Conservation (phyloP, 352 stramenopile genomes). For the Phytophthora lateralis region DNA sequence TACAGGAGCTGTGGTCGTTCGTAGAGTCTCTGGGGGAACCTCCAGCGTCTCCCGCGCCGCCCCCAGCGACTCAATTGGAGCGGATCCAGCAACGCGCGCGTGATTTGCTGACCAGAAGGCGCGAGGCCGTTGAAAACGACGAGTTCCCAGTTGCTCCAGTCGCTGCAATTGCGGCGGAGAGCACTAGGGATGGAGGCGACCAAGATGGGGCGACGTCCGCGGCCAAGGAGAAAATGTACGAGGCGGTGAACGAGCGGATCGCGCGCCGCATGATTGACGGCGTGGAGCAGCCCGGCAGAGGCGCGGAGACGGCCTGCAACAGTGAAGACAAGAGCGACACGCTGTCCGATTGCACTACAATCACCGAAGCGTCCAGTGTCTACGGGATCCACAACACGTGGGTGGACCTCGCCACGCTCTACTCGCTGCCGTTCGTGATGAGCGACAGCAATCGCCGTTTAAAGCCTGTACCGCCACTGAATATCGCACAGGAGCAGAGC, state of each 20-base stretch:
- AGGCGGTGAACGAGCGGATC: constrained; percentile 70
- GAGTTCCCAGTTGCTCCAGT: constrained; percentile 7
- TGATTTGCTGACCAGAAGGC: constrained; percentile 39
- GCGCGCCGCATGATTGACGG: constrained; percentile 59
- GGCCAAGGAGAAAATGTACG: constrained; percentile 44
- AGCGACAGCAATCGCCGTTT: constrained; percentile 45
- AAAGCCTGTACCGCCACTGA: constrained; percentile 68
- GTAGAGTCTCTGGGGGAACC: constrained; percentile 37
- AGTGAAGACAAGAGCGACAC: constrained; percentile 82
- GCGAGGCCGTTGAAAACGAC: constrained; percentile 11
- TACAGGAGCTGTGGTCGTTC: constrained; percentile 59
- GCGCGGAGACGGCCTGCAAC: constrained; percentile 8
- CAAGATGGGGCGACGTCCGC: constrained; percentile 10
- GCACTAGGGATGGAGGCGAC: constrained; percentile 2
- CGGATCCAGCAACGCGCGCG: constrained; percentile 42
- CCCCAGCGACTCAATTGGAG: constrained; percentile 22
- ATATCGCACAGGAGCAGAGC: constrained; percentile 68
- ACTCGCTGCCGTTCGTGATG: constrained; percentile 76
- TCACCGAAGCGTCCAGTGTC: constrained; percentile 73
- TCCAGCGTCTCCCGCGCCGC: background rate
- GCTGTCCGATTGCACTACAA: constrained; percentile 73
- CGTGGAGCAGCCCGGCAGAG: constrained; percentile 21
- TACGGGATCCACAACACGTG: constrained; percentile 82
- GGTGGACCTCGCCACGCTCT: constrained; percentile 79
- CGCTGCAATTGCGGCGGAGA: constrained; percentile 1